These are phyloP conservation scores for Brettanomyces bruxellensis DNA, from an alignment of 805 yeast species.

Conservation along the genomic window DNA sequence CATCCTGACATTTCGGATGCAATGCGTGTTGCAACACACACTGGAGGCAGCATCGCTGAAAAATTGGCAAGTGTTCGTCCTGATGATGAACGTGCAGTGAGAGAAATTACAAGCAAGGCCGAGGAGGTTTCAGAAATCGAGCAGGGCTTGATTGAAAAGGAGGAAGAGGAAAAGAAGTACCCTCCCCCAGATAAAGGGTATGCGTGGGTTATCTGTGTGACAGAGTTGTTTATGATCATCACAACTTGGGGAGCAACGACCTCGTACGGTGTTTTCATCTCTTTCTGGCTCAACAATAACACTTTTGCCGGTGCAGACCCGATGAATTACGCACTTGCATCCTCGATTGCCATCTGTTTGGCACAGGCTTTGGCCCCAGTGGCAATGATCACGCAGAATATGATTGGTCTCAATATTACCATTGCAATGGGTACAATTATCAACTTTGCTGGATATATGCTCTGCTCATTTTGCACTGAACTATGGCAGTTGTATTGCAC, in stretches of 20 bases:
- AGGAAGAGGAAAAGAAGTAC: conserved; percentile 25
- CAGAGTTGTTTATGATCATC: conserved; percentile 34
- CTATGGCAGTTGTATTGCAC: conserved; percentile 42
- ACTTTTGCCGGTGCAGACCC: conserved; percentile 43
- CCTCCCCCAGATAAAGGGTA: conserved; percentile 41
- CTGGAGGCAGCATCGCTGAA: conserved; percentile 3
- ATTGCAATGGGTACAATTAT: conserved; percentile 29
- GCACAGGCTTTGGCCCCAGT: conserved; percentile 18
- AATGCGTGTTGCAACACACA: conserved; percentile 10
- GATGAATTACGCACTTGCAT: conserved; percentile 50
- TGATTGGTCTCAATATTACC: conserved; percentile 13
- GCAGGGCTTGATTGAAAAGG: background rate
- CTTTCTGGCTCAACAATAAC: conserved; percentile 39
- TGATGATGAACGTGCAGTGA: conserved; percentile 2
- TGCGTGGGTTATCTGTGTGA: conserved; percentile 44
- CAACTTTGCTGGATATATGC: conserved; percentile 38
- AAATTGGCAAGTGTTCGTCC: conserved; percentile 2
- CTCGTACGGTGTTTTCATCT: conserved; percentile 51
- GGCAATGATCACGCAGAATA: conserved; percentile 10
- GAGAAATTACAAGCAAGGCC: conserved; percentile 1
- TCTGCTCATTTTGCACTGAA: conserved; percentile 44
- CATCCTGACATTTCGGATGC: conserved; percentile 17
- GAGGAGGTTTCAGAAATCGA: background rate
- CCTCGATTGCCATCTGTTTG: conserved; percentile 30
- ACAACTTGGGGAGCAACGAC: conserved; percentile 60